These are phyloP conservation scores for Hirsutella thompsonii DNA, from an alignment of 2,329 filamentous ascomycete genomes.

Conservation along the genomic window DNA sequence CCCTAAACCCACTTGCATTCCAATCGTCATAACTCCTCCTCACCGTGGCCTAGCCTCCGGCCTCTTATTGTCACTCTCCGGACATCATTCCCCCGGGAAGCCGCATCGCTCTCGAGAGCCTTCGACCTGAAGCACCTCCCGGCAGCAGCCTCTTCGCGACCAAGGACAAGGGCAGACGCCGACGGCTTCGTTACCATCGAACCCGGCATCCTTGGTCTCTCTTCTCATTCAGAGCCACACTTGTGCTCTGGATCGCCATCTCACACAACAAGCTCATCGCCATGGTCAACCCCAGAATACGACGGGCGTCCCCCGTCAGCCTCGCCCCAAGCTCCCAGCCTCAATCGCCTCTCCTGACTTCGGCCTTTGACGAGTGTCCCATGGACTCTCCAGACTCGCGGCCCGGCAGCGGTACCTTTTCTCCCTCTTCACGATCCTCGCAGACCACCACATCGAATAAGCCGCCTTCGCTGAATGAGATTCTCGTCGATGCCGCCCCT, in stretches of 20 bases:
- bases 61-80: background rate
- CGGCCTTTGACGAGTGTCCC: slow-evolving; percentile 21
- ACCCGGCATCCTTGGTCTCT: background rate
- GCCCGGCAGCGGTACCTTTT: slow-evolving; percentile 33
- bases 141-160: no score
- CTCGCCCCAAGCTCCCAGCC: slow-evolving; percentile 27
- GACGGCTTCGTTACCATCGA: no score
- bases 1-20: slow-evolving; percentile 9
- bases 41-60: slow-evolving; percentile 5
- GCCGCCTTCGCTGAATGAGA: slow-evolving; percentile 67
- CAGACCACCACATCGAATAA: slow-evolving; percentile 17
- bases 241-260: background rate
- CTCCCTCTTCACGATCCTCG: slow-evolving; percentile 25
- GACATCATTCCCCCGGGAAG: background rate
- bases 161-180: no score
- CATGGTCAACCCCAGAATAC: slow-evolving; percentile 35
- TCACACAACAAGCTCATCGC: background rate
- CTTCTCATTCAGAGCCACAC: background rate
- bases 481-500: slow-evolving; percentile 73
- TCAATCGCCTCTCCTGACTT: slow-evolving; percentile 29
- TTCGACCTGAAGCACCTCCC: no score
- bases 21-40: slow-evolving; percentile 6
- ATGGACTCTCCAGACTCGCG: slow-evolving; percentile 24
- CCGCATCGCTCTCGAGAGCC: background rate
- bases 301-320: slow-evolving; percentile 29